A percentile compares a stretch with the other conserved stretches of the same genome.
These are phyloP conservation scores for Penicillium psychrosexuale DNA, from an alignment of 2,329 filamentous ascomycete genomes.

Conservation along the genomic window DNA sequence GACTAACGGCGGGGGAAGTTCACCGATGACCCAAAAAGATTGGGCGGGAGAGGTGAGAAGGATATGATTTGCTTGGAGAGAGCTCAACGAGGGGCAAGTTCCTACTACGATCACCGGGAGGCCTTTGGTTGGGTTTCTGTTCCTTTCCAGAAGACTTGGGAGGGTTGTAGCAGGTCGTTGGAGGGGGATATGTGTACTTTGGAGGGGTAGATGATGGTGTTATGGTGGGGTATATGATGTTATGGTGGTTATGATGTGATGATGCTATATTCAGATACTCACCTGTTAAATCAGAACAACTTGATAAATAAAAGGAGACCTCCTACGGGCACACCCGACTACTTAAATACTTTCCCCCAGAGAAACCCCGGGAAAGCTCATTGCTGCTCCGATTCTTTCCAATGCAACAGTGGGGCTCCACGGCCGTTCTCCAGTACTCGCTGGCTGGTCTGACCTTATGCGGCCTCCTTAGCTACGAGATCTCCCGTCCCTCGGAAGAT, in stretches of 20 bases:
- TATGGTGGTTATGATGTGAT: conserved; percentile 1
- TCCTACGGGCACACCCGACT: conserved; percentile 21
- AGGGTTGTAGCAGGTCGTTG: conserved; percentile 8
- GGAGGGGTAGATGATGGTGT: conserved; percentile 11
- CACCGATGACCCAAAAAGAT: conserved; percentile 43
- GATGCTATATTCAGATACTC: conserved; percentile 9
- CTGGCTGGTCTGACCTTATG: conserved; percentile 31
- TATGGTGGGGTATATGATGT: conserved; percentile 21
- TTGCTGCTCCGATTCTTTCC: conserved; percentile 39
- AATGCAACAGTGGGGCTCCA: conserved; percentile 37
- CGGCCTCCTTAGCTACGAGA: conserved; percentile 32
- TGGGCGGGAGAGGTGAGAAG: conserved; percentile 19
- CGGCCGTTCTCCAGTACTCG: conserved; percentile 24
- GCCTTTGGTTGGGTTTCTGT: conserved; percentile 4
- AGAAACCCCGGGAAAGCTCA: conserved; percentile 29
- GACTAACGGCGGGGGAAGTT: conserved; percentile 37
- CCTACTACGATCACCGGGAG: conserved; percentile 17
- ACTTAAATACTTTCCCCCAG: conserved; percentile 21
- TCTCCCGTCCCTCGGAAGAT: conserved; percentile 40
- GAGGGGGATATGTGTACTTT: neutral
- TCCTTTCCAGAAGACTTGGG: conserved; percentile 6
- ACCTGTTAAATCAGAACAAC: conserved; percentile 18
- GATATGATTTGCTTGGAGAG: conserved; percentile 20
- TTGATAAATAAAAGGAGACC: conserved; percentile 2
- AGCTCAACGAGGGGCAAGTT: conserved; percentile 16